A percentile compares a stretch with the other conserved stretches of the same genome.
Conservation (phyloP, 164 flowering plant species). For the Chloranthus sessilifolius region DNA sequence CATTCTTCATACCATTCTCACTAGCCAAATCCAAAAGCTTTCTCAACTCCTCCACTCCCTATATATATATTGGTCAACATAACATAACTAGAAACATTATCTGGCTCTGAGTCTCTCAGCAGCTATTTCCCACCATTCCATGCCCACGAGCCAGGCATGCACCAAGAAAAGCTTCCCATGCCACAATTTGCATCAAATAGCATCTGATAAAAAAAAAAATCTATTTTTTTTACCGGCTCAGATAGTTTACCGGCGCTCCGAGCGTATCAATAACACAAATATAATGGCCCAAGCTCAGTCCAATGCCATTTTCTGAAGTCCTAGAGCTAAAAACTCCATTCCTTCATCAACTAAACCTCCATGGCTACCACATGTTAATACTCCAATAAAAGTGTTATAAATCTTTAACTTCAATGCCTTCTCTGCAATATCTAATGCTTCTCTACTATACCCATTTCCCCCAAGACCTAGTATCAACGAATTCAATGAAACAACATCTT, state of each 20-base stretch:
- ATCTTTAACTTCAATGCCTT: slow-evolving; percentile 15
- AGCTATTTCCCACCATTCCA: slow-evolving; percentile 21
- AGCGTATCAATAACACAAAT: slow-evolving; percentile 31
- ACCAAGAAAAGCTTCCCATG: slow-evolving; percentile 27
- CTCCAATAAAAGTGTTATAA: slow-evolving; percentile 22
- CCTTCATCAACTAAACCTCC: slow-evolving; percentile 30
- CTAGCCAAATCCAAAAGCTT: slow-evolving; percentile 16
- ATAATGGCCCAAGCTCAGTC: slow-evolving; percentile 26
- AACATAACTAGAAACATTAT: slow-evolving; percentile 20
- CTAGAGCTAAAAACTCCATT: slow-evolving; percentile 21
- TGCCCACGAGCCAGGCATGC: slow-evolving; percentile 19
- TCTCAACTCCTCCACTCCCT: slow-evolving; percentile 17
- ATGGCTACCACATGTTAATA: slow-evolving; percentile 23
- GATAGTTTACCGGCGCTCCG: slow-evolving; percentile 26
- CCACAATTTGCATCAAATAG: slow-evolving; percentile 21
- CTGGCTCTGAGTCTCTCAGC: slow-evolving; percentile 23
- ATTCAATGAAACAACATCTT: slow-evolving; percentile 26
- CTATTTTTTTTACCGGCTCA: too few species aligned
- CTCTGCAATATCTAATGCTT: slow-evolving; percentile 24
- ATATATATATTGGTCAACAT: slow-evolving; percentile 25
- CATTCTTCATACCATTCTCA: slow-evolving; percentile 21
- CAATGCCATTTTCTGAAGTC: slow-evolving; percentile 14
- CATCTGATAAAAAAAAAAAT: slow-evolving; percentile 16
- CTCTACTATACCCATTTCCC: slow-evolving; percentile 25
- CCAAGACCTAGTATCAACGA: slow-evolving; percentile 25